phyloP scores from a whole-genome alignment of 208 protist genomes.

The Wallacemonas collosoma region DNA sequence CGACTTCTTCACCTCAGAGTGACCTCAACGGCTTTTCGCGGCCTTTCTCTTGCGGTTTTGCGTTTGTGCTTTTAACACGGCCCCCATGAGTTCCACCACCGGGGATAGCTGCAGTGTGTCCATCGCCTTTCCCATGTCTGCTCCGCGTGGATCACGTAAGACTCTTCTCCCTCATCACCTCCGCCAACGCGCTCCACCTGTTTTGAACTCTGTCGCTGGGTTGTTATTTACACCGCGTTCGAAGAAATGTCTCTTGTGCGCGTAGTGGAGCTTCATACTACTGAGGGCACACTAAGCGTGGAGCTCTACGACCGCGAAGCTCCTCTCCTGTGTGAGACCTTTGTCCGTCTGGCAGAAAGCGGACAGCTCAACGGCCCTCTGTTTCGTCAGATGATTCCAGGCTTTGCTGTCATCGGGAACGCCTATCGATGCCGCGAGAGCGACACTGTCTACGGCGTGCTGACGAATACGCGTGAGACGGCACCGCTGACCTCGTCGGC shows the following conservation, averaged over 20 bases:
- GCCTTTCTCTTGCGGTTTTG: too few relatives aligned
- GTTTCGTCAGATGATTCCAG: conserved; percentile 37
- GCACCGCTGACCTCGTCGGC: background rate
- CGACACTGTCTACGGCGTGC: conserved; percentile 12
- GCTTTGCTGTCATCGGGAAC: conserved; percentile 35
- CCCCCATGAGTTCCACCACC: too few relatives aligned
- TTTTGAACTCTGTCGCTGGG: too few relatives aligned
- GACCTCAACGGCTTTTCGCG: too few relatives aligned
- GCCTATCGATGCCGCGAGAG: conserved; percentile 14
- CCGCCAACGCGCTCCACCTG: too few relatives aligned
- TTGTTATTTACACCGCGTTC: too few relatives aligned
- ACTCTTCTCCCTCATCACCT: too few relatives aligned
- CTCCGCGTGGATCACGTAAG: too few relatives aligned
- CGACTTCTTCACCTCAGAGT: too few relatives aligned
- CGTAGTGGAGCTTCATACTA: conserved; percentile 52
- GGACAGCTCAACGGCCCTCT: conserved; percentile 47
- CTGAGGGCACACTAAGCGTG: conserved; percentile 42
- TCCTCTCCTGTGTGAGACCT: conserved; percentile 28
- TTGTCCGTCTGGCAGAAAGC: conserved; percentile 44
- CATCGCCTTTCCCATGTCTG: too few relatives aligned
- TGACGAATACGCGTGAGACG: background rate
- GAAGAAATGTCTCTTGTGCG: background rate
- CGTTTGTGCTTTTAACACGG: too few relatives aligned
- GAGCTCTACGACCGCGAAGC: conserved; percentile 53
- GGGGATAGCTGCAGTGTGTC: too few relatives aligned